Base-by-base conservation (phyloP, 2,329 filamentous ascomycete genomes). In the Apiospora hydei region DNA sequence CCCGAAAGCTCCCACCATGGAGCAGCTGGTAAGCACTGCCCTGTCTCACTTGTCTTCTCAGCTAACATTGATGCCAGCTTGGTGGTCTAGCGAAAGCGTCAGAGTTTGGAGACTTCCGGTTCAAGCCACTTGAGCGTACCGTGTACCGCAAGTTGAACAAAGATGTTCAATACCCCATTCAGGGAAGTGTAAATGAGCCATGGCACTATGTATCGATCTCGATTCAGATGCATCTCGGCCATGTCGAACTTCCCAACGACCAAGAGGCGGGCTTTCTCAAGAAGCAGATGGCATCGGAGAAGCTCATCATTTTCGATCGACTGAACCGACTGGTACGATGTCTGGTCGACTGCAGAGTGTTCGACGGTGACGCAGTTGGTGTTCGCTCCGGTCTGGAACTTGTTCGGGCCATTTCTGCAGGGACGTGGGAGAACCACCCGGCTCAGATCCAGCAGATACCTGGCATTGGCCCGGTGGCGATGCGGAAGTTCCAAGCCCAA, bases 391-490 rank as follows among this genome's bases (percentile, higher is more conserved):
- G 92, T 7, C 86, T 98, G 1, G 93, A 96, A 77, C 87, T 98
- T 7, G 88, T 92, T 67, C 88, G 96, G 71, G 94, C 94, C 75
- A 83, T 98, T 69, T 88, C 90, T 30, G 93, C 95, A 1, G 89
- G 88, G 1, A 85, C 87, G 0, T 98, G 95, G 96, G 96, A 99
- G 77, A 91, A 93, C 46, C 93, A 91, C 2, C 89, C 93, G 0
- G 86, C 92, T 30, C 93, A 98, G 76, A 88, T 99, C 78, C 92
- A 93, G 73, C 96, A 98, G 80, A 87, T 99, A 1, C 90, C 93
- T 0, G 89, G 91, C 3, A 89, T 98, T 73, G 96, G 96, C 0
- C 85, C 90, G 5, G 93, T 91, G 0, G 88, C 89, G n/a, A 90
- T 94, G 74, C 88, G 92, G 49, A 96, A 93, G 79, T 87, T 98